phyloP scores from a whole-genome alignment of 2,329 filamentous ascomycete species.

The Fusarium setosum region DNA sequence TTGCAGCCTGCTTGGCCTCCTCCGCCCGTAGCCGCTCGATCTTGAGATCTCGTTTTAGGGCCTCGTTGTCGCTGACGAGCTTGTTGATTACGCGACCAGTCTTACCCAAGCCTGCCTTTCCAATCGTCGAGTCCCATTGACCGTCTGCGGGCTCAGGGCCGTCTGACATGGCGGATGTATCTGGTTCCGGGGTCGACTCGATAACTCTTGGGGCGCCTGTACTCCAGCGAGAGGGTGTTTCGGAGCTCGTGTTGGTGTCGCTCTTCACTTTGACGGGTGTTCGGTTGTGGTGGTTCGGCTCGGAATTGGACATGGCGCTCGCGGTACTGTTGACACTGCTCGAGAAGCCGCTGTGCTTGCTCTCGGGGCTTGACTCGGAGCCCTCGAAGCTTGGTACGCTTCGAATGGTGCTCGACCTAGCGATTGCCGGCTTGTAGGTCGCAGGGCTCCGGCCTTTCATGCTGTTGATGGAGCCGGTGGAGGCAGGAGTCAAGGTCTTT shows the following conservation, averaged over 20 bases:
- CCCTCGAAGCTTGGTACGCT: slow-evolving; percentile 67
- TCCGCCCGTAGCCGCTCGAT: slow-evolving; percentile 74
- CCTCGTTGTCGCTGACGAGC: slow-evolving; percentile 83
- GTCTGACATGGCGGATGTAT: slow-evolving; percentile 44
- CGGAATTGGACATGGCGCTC: slow-evolving; percentile 58
- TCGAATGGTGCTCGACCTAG: slow-evolving; percentile 61
- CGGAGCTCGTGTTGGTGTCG: slow-evolving; percentile 46
- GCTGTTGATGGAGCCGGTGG: slow-evolving; percentile 54
- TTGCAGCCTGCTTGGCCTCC: slow-evolving; percentile 76
- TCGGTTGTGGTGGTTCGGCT: slow-evolving; percentile 48
- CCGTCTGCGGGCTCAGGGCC: slow-evolving; percentile 49
- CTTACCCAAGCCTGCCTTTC: slow-evolving; percentile 78
- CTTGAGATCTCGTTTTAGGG: slow-evolving; percentile 78
- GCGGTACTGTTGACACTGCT: slow-evolving; percentile 67
- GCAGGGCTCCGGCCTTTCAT: slow-evolving; percentile 49
- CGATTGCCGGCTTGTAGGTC: slow-evolving; percentile 47
- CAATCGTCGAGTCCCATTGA: slow-evolving; percentile 74
- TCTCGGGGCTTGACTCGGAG: slow-evolving; percentile 58
- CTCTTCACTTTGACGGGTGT: slow-evolving; percentile 50
- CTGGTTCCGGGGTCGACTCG: slow-evolving; percentile 43
- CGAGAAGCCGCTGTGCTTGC: slow-evolving; percentile 64
- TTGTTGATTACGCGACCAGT: slow-evolving; percentile 84
- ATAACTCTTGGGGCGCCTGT: slow-evolving; percentile 46
- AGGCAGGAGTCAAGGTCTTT: slow-evolving; percentile 52
- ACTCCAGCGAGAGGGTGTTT: slow-evolving; percentile 48